These are phyloP conservation scores for Penicillium simplicissimum DNA, from an alignment of 495 filamentous ascomycete species.

Conservation along the genomic window DNA sequence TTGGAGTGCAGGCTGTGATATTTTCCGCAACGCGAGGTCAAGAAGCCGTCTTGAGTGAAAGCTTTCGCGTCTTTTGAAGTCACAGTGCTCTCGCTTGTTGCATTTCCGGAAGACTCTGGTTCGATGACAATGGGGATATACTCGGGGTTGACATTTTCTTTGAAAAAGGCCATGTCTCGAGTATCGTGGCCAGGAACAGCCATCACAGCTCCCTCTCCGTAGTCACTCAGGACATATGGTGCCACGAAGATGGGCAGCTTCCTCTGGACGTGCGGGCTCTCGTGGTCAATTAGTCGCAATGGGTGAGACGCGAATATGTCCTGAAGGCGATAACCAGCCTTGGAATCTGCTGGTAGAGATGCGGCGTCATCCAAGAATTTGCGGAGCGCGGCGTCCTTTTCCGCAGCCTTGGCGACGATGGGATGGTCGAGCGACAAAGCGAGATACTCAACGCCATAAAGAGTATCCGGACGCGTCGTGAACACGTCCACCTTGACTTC, in stretches of 20 bases:
- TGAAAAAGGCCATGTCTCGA: conserved; percentile 79
- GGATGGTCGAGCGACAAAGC: conserved; percentile 75
- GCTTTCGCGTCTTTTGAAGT: conserved; percentile 39
- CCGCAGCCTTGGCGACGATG: conserved; percentile 61
- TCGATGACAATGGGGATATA: conserved; percentile 54
- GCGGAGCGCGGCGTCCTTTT: conserved; percentile 58
- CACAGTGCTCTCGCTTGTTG: conserved; percentile 38
- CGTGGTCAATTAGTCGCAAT: conserved; percentile 53
- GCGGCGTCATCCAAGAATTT: conserved; percentile 66
- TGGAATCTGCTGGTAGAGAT: conserved; percentile 66
- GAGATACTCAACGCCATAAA: conserved; percentile 82
- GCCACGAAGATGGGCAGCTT: conserved; percentile 76
- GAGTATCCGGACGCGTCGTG: conserved; percentile 80
- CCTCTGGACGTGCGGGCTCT: conserved; percentile 49
- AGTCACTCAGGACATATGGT: conserved; percentile 83
- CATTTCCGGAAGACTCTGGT: conserved; percentile 36
- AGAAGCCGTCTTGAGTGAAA: conserved; percentile 47
- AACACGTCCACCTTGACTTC: conserved; percentile 65
- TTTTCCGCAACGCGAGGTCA: conserved; percentile 45
- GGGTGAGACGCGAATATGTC: conserved; percentile 67
- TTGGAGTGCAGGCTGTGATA: conserved; percentile 58
- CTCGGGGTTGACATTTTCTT: conserved; percentile 57
- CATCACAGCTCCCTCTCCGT: conserved; percentile 90
- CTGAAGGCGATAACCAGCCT: conserved; percentile 67
- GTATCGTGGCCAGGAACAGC: conserved; percentile 84